Evolutionary conservation across 176 grass and related monocot species (phyloP), one percentile per base, ranked within the genome.

Genomic region (Hordeum marinum): DNA sequence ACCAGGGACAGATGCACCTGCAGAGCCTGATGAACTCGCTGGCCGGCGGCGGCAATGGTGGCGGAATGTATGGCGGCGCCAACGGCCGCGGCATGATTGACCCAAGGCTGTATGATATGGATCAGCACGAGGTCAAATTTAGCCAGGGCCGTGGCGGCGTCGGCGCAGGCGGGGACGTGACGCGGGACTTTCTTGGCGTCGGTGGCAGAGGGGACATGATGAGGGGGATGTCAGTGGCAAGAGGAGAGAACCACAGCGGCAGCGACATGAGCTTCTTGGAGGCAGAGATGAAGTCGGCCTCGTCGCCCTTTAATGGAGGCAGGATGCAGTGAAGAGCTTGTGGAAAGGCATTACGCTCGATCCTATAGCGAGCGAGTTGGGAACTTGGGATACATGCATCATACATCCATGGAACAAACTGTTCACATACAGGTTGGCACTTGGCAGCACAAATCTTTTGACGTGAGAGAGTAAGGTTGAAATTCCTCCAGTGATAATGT

Each of bases 181-280:
- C 96, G n/a, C 88, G 96, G 11, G 96, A 99, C 82, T 99, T 99
- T 63, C 92, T 99, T 18, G 96, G 96, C 68, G 89, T 90, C 48
- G 75, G 89, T 4, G 96, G 84, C 1, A 80, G 84, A 11, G 86
- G 82, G 17, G 26, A 75, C 7, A 64, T 89, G 68, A 85, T 94
- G 65, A 90, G 91, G 62, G 91, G 86, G 50, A 78, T 89, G 85
- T 68, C 78, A 15, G 71, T 91, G 81, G 72, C 77, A 39, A 87
- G 85, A 87, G 88, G 78, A 50, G 88, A 86, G 20, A 75, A 84
- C 17, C 91, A 80, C 17, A 79, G 83, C 45, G 85, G 63, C 72
- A 26, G 59, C 75, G 84, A 87, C 59, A 92, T 94, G 63, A 91
- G 86, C 88, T 86, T 84, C 40, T 65, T 89, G 86, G 86, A 91